A percentile compares a stretch with the other conserved stretches of the same genome.
These are phyloP conservation scores for Tephrocybe sp. DNA, from an alignment of 768 basidiomycete genomes.

Conservation along the genomic window DNA sequence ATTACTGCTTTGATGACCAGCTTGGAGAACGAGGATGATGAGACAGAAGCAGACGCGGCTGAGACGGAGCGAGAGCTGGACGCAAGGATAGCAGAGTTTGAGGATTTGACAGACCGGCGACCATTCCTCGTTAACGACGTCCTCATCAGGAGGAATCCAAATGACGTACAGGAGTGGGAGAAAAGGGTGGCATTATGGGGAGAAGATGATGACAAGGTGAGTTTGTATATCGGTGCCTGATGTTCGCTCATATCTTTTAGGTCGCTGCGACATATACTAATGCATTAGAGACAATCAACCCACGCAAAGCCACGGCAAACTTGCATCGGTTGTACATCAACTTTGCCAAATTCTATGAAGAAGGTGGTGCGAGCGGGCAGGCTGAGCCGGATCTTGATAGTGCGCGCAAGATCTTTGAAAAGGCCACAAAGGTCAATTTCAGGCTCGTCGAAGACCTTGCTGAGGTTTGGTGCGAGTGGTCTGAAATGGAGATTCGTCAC, in stretches of 20 bases:
- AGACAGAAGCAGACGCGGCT: conserved; percentile 57
- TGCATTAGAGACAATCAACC: conserved; percentile 85
- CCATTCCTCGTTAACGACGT: conserved; percentile 98
- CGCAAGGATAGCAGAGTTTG: conserved; percentile 86
- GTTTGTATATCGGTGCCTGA: conserved; percentile 1
- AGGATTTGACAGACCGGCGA: conserved; percentile 90
- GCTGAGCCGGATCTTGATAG: conserved; percentile 83
- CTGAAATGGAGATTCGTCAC: conserved; percentile 95
- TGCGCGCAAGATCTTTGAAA: conserved; percentile 92
- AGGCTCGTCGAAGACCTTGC: conserved; percentile 96
- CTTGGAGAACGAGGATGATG: conserved; percentile 79
- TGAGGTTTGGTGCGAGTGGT: conserved; percentile 99
- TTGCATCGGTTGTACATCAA: conserved; percentile 89
- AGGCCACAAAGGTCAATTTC: conserved; percentile 89
- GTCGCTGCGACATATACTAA: conserved; percentile 91
- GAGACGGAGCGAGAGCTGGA: conserved; percentile 87
- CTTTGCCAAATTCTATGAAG: conserved; percentile 98
- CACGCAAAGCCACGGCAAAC: conserved; percentile 89
- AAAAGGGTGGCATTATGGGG: conserved; percentile 94
- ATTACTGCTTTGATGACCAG: conserved; percentile 89
- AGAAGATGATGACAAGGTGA: conserved; percentile 89
- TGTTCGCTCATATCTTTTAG: conserved; percentile 35
- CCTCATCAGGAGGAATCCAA: conserved; percentile 86
- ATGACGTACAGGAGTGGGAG: conserved; percentile 99
- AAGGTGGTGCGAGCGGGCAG: conserved; percentile 79